Conservation (phyloP, 495 filamentous ascomycete genomes). For the Neurospora africana region DNA sequence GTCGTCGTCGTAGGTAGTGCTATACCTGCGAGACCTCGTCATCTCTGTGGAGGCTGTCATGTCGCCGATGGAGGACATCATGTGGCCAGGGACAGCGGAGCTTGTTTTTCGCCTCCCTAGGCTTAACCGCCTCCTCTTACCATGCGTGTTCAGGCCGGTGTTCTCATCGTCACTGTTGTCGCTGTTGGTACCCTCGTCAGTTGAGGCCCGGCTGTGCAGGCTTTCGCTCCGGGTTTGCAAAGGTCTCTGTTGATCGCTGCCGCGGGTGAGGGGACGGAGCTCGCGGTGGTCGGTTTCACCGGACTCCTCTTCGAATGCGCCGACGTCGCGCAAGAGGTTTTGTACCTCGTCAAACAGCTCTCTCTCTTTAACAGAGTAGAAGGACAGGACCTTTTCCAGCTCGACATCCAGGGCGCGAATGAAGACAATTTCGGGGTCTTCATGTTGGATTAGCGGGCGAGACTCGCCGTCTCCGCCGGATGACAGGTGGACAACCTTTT, state of each 20-base stretch:
- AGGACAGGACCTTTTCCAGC: slow-evolving; percentile 84
- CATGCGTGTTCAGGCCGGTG: slow-evolving; percentile 38
- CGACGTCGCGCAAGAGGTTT: slow-evolving; percentile 64
- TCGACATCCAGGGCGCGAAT: slow-evolving; percentile 73
- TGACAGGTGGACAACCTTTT: slow-evolving; percentile 59
- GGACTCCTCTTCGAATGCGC: slow-evolving; percentile 54
- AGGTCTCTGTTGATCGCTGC: slow-evolving; percentile 5
- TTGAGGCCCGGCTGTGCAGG: slow-evolving; percentile 31
- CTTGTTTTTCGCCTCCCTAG: slow-evolving; percentile 26
- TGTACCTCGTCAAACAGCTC: slow-evolving; percentile 76
- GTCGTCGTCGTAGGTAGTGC: slow-evolving; percentile 59
- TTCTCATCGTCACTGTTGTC: slow-evolving; percentile 62
- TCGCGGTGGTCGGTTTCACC: slow-evolving; percentile 42
- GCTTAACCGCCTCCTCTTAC: slow-evolving; percentile 18
- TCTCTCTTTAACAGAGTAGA: slow-evolving; percentile 76
- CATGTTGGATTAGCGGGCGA: slow-evolving; percentile 62
- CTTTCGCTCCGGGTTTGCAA: slow-evolving; percentile 23
- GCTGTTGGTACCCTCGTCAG: slow-evolving; percentile 41
- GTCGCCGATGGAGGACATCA: slow-evolving; percentile 37
- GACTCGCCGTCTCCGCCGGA: slow-evolving; percentile 60
- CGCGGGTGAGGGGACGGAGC: slow-evolving; percentile 19
- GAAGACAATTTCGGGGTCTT: slow-evolving; percentile 71
- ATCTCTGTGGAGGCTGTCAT: slow-evolving; percentile 45
- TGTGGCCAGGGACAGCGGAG: slow-evolving; percentile 12
- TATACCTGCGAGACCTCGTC: slow-evolving; percentile 43